Conservation (phyloP, 2,329 filamentous ascomycete species). For the Curvularia sp. region DNA sequence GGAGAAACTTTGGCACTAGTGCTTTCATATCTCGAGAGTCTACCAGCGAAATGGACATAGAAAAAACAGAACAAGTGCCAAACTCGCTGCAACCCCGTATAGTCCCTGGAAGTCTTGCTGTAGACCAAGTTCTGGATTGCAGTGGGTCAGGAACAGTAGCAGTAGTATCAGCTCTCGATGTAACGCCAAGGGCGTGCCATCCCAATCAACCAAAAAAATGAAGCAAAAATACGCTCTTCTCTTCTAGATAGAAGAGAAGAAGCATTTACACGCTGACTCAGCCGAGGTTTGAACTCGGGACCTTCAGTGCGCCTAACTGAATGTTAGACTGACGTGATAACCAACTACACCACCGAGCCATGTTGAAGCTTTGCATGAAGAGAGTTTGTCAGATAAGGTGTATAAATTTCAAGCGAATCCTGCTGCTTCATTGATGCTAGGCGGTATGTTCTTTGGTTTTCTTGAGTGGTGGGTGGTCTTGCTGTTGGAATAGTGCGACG, state of each 20-base stretch:
- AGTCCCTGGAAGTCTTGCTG: background rate
- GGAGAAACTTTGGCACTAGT: background rate
- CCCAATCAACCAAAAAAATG: background rate
- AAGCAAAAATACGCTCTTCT: background rate
- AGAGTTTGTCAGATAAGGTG: background rate
- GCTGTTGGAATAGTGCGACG: background rate
- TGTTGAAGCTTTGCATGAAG: conserved; percentile 7
- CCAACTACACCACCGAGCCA: conserved; percentile 54
- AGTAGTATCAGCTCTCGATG: too few species aligned
- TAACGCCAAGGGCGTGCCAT: background rate
- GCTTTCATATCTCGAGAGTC: background rate
- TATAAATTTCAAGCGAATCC: background rate
- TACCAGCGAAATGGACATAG: background rate
- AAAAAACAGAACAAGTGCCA: background rate
- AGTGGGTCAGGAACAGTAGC: background rate
- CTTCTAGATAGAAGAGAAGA: background rate
- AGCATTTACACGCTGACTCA: conserved; percentile 1
- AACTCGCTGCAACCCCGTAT: background rate
- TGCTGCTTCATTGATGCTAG: background rate
- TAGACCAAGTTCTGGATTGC: background rate
- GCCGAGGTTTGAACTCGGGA: conserved; percentile 12
- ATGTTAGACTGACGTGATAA: conserved; percentile 57
- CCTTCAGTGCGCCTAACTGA: conserved; percentile 10
- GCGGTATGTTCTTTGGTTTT: background rate
- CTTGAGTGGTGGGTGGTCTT: background rate